Evolutionary conservation across 1,284 basidiomycete species (phyloP).

Genomic region (Coniophora puteana): DNA sequence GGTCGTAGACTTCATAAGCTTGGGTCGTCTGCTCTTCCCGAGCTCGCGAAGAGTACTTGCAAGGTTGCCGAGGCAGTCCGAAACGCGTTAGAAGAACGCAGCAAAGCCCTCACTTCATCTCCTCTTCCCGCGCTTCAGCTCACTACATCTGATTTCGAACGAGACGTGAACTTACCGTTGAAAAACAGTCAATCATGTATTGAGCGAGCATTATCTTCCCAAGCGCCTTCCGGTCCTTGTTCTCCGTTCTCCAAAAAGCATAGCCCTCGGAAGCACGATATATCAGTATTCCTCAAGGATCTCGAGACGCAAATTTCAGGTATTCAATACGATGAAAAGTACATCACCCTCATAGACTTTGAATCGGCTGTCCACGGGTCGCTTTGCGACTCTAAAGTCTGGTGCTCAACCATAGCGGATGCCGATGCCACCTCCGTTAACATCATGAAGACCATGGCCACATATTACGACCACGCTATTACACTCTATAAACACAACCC

Average conservation of each 20-base stretch:
- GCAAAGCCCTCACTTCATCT: too few species aligned
- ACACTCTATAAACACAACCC: slow-evolving; percentile 30
- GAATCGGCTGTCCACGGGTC: slow-evolving; percentile 26
- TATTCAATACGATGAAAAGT: slow-evolving; percentile 12
- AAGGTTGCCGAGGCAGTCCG: too few species aligned
- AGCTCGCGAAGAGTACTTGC: slow-evolving; percentile 8
- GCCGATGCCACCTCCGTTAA: slow-evolving; percentile 13
- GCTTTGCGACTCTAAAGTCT: slow-evolving; percentile 27
- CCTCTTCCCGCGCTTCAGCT: too few species aligned
- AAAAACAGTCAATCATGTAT: slow-evolving; percentile 24
- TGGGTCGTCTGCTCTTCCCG: slow-evolving; percentile 1
- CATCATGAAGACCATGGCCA: slow-evolving; percentile 24
- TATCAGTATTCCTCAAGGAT: slow-evolving; percentile 20
- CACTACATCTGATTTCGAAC: slow-evolving; percentile 21
- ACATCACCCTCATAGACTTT: slow-evolving; percentile 31
- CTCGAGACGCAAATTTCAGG: slow-evolving; percentile 10
- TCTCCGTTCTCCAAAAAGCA: slow-evolving; percentile 12
- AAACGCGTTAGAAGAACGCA: too few species aligned
- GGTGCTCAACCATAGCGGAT: slow-evolving; percentile 20
- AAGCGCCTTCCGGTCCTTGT: neutral
- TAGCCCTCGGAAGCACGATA: slow-evolving; percentile 13
- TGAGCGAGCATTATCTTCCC: slow-evolving; percentile 8
- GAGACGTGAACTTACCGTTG: slow-evolving; percentile 30
- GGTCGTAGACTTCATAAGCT: slow-evolving; percentile 36
- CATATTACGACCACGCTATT: slow-evolving; percentile 26